Percentiles rank a stretch among this genome's conserved stretches.
Conservation (phyloP, 805 yeast species). For the Metschnikowia lochheadii region DNA sequence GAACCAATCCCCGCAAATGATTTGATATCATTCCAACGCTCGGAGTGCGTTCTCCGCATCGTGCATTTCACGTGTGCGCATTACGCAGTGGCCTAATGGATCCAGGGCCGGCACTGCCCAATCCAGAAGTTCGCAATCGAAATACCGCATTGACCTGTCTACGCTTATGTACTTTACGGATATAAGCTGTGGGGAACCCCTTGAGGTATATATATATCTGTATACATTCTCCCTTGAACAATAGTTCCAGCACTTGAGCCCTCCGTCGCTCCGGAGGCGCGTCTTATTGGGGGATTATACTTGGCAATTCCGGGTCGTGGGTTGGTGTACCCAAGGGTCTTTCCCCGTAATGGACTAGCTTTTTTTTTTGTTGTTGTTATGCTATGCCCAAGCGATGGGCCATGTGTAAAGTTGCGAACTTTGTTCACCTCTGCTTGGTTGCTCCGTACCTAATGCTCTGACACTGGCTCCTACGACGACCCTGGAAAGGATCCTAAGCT, state of each 20-base stretch:
- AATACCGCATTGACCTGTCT: not conserved
- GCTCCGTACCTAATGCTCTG: not conserved
- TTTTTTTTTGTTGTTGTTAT: too few relatives aligned
- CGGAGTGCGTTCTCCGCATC: conserved; percentile 4
- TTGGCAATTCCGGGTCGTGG: not conserved
- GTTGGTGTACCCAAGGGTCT: too few relatives aligned
- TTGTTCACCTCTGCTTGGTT: not conserved
- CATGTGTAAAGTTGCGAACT: not conserved
- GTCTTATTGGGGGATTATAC: not conserved
- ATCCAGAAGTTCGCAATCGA: conserved; percentile 3
- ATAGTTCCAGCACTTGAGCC: not conserved
- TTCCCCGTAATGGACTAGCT: too few relatives aligned
- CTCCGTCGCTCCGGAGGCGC: conserved; percentile 1
- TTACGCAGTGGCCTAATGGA: not conserved
- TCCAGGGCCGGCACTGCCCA: conserved; percentile 4
- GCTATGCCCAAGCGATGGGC: not conserved
- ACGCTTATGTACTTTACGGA: conserved; percentile 2
- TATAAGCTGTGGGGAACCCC: conserved; percentile 3
- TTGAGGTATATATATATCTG: not conserved
- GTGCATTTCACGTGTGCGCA: conserved; percentile 5
- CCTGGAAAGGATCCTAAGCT: not conserved
- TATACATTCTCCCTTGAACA: not conserved
- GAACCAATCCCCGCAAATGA: not conserved
- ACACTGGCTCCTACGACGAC: not conserved
- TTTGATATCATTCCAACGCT: conserved; percentile 1